Evolutionary conservation across 495 filamentous ascomycete species (phyloP), one percentile per base, ranked within the genome.

Genomic region (Aspergillus haitiensis): DNA sequence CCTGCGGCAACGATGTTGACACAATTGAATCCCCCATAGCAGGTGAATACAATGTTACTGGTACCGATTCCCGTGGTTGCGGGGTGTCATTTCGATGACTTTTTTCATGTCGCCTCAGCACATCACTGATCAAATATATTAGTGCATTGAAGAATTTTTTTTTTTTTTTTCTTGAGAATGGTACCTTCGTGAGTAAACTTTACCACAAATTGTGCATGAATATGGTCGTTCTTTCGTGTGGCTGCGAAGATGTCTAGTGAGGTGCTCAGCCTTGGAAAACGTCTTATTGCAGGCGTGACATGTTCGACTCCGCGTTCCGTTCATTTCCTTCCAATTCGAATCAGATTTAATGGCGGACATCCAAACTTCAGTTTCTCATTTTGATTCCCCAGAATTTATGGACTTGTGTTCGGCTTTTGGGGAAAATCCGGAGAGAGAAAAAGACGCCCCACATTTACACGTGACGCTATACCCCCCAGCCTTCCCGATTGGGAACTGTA

Each of bases 151-250:
- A 27, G 21, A 27, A 27, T 27, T 27, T 27, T 27, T 27, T 27
- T 27, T 27, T 27, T 27, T 27, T 27, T 27, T 27, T 27, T 27
- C 3, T 27, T 3, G 3, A 27, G 21, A 27, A 27, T 27, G 1
- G 16, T 36, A 70, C 66, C 63, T 68, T 51, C 68, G 59, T 18
- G 71, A 67, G 31, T 70, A 72, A 27, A 63, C 51, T 55, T 64
- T 72, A 5, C 60, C 66, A 62, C 72, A 75, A 16, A 63, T 39
- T 8, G 63, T 33, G 45, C 72, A 75, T 34, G 49, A 53, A 55
- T 72, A 72, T 0, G 72, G 71, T 32, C 62, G 66, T 47, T 75
- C 72, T 44, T 68, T 69, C 2, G 70, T 75, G 52, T 74, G 72
- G 9, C 62, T 71, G 37, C 71, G 71, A 36, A 70, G 54, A 53